A percentile compares a stretch with the other conserved stretches of the same genome.
Conservation (phyloP, 306 rosid genomes). For the Fragaria vesca region DNA sequence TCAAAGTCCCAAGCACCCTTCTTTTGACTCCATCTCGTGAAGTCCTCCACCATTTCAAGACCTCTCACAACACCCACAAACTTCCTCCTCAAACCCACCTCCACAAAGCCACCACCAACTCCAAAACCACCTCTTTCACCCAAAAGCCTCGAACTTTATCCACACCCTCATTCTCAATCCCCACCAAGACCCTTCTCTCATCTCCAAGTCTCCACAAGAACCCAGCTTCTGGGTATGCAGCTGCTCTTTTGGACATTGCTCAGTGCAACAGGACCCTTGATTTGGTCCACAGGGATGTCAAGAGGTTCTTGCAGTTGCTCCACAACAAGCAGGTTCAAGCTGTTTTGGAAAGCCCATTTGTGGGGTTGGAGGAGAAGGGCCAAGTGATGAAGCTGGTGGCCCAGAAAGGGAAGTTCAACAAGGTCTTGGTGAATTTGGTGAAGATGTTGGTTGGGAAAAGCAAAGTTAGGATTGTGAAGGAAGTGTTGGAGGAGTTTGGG, state of each 20-base stretch:
- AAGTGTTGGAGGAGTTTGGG: constrained; percentile 62
- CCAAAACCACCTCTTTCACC: constrained; percentile 33
- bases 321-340: constrained; percentile 26
- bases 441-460: constrained; percentile 62
- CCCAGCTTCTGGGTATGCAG: constrained; percentile 74
- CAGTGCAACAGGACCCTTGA: constrained; percentile 54
- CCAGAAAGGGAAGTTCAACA: constrained; percentile 39
- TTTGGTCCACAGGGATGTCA: constrained; percentile 50
- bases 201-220: constrained; percentile 34
- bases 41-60: constrained; percentile 33
- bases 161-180: constrained; percentile 24
- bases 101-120: constrained; percentile 38
- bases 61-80: constrained; percentile 23
- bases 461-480: constrained; percentile 40
- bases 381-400: constrained; percentile 31
- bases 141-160: constrained; percentile 26
- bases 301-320: constrained; percentile 45
- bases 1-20: constrained; percentile 40
- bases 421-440: constrained; percentile 53
- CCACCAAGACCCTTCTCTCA: constrained; percentile 22
- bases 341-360: constrained; percentile 12
- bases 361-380: constrained; percentile 40
- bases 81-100: constrained; percentile 33
- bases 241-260: constrained; percentile 63
- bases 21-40: constrained; percentile 43